Evolutionary conservation across 164 flowering plant genomes (phyloP), one percentile per base, ranked within the genome.

Genomic region (Echeveria elegans): DNA sequence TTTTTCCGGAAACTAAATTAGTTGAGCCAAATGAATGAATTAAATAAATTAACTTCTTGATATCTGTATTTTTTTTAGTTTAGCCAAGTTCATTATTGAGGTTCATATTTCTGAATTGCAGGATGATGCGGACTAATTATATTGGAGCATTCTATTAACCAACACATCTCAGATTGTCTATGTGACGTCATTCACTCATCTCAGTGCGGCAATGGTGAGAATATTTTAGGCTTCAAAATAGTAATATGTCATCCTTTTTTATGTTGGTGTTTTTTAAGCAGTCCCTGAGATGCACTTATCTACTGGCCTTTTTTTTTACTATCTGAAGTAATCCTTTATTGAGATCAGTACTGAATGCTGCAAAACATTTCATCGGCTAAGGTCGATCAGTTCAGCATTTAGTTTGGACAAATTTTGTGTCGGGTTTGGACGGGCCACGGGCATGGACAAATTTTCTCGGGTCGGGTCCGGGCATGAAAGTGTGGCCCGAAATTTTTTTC

Each of bases 61-160:
- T 26, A 14, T 19, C 8, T 8, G 2, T 8, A 60, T 10, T 5
- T 26, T 16, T 28, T 14, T 40, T 5, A 26, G n/a, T 34, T 31
- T 38, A 12, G 4, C 63, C 12, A 26, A 26, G 63, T 28, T 62
- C 36, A 43, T 62, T 24, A 5, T 32, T 32, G 37, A 60, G 65
- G 32, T 53, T n/a, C 14, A 26, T 59, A 14, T 18, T n/a, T 24
- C 21, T 43, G n/a, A 45, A 56, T 64, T n/a, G 65, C 85, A 93
- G 98, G 82, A 89, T 84, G 91, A 81, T 86, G 80, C 84, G 75
- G 40, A 86, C 98, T 21, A 94, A 94, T 80, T 94, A 90, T 74
- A 71, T 94, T 60, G 98, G 95, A 72, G 80, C 93, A 31, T 94
- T 93, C 77, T 79, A 70, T 76, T 77, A 91, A 69, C 88, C 95